These are phyloP conservation scores for Raffaelea deltoideospora DNA, from an alignment of 2,329 filamentous ascomycete species.

Conservation along the genomic window DNA sequence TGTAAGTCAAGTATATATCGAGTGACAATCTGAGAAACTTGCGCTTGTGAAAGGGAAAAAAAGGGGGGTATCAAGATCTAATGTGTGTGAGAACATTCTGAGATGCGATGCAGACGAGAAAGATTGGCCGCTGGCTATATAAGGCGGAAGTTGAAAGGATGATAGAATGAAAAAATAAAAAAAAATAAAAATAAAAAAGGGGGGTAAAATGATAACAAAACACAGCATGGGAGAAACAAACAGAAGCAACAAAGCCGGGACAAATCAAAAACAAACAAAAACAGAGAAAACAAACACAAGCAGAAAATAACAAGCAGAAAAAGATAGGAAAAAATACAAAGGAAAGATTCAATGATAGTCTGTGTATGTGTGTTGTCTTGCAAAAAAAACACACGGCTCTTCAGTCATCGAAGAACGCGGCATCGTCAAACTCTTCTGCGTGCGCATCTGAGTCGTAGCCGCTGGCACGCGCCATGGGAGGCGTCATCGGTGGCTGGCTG, in stretches of 20 bases:
- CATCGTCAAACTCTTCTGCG: conserved; percentile 42
- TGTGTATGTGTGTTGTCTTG: background rate
- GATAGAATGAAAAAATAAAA: background rate
- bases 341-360: background rate
- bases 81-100: too few species aligned
- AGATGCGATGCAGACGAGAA: too few species aligned
- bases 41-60: too few species aligned
- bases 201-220: background rate
- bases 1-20: too few species aligned
- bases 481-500: conserved; percentile 36
- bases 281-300: too few species aligned
- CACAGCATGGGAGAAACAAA: too few species aligned
- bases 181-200: background rate
- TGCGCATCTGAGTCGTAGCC: conserved; percentile 48
- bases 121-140: too few species aligned
- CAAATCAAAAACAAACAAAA: background rate
- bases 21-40: too few species aligned
- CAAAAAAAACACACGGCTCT: background rate
- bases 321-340: background rate
- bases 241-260: too few species aligned
- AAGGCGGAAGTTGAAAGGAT: background rate
- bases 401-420: conserved; percentile 39
- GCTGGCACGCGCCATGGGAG: conserved; percentile 43
- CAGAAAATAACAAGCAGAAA: background rate
- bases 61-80: too few species aligned